Conservation (phyloP, 345 rosid species). For the Cardamine chenopodiifolia region DNA sequence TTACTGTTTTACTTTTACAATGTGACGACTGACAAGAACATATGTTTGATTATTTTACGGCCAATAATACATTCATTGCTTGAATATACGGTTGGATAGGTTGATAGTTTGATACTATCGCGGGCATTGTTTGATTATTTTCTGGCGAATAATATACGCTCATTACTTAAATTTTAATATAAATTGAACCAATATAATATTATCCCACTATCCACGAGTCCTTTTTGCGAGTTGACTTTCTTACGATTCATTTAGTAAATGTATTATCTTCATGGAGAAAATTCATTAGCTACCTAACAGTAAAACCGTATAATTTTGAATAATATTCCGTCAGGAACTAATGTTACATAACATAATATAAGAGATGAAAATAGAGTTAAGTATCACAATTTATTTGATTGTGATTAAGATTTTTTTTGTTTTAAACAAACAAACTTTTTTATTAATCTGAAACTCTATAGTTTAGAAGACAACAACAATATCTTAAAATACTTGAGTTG, state of each 20-base stretch:
- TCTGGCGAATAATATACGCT: slow-evolving; percentile 14
- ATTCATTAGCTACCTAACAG: background rate
- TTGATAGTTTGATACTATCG: slow-evolving; percentile 21
- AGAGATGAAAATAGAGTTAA: no score
- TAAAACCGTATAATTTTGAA: background rate
- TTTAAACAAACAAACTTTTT: no score
- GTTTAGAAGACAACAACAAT: no score
- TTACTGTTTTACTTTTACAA: slow-evolving; percentile 23
- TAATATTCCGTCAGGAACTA: background rate
- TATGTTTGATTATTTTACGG: background rate
- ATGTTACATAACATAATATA: no score
- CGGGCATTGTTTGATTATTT: slow-evolving; percentile 14
- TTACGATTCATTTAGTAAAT: background rate
- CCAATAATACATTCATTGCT: background rate
- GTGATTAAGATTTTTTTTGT: no score
- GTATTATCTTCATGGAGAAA: background rate
- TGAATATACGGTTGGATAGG: background rate
- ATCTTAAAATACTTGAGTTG: no score
- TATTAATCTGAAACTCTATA: no score
- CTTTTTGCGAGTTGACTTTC: slow-evolving; percentile 13
- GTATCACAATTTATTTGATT: no score
- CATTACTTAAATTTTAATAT: background rate
- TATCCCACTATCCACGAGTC: slow-evolving; percentile 25
- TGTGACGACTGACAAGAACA: slow-evolving; percentile 25
- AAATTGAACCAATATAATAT: background rate